A percentile compares a stretch with the other conserved stretches of the same genome.
Evolutionary conservation across 805 yeast genomes (phyloP).

Genomic region (Kluyveromyces lactis): DNA sequence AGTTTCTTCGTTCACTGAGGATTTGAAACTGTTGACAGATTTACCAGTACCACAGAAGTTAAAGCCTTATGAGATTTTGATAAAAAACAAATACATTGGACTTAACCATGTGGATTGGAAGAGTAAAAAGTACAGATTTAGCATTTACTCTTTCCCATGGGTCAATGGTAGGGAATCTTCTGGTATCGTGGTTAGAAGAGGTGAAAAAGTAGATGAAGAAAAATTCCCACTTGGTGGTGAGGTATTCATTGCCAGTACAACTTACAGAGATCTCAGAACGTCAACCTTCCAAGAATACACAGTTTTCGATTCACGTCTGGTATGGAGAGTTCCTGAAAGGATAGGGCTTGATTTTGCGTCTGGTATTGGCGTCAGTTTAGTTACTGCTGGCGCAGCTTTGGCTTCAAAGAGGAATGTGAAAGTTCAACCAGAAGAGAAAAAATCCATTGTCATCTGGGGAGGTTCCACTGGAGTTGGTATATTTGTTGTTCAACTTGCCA

Average conservation of each 20-base stretch:
- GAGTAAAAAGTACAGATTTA: constrained; percentile 38
- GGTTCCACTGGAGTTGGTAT: constrained; percentile 41
- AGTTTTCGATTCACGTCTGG: constrained; percentile 36
- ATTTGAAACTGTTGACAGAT: constrained; percentile 5
- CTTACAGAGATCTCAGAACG: constrained; percentile 39
- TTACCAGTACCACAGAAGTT: constrained; percentile 13
- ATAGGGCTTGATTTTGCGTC: constrained; percentile 34
- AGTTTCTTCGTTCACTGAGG: constrained; percentile 11
- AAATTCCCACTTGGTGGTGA: constrained; percentile 28
- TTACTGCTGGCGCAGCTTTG: constrained; percentile 34
- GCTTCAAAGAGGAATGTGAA: constrained; percentile 14
- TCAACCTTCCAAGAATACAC: constrained; percentile 41
- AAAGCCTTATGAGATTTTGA: constrained; percentile 23
- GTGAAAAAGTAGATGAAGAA: constrained; percentile 24
- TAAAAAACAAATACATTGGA: constrained; percentile 32
- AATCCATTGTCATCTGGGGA: constrained; percentile 37
- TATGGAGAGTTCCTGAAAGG: constrained; percentile 35
- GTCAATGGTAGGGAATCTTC: constrained; percentile 41
- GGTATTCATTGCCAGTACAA: constrained; percentile 39
- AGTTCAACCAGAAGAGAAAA: constrained; percentile 9
- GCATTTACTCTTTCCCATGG: constrained; percentile 42
- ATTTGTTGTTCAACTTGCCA: constrained; percentile 36
- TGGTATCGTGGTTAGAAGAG: constrained; percentile 32
- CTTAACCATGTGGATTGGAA: constrained; percentile 45
- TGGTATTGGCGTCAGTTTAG: constrained; percentile 40